phyloP scores from a whole-genome alignment of 257 asterid genomes.

The Parsonsia alboflavescens region DNA sequence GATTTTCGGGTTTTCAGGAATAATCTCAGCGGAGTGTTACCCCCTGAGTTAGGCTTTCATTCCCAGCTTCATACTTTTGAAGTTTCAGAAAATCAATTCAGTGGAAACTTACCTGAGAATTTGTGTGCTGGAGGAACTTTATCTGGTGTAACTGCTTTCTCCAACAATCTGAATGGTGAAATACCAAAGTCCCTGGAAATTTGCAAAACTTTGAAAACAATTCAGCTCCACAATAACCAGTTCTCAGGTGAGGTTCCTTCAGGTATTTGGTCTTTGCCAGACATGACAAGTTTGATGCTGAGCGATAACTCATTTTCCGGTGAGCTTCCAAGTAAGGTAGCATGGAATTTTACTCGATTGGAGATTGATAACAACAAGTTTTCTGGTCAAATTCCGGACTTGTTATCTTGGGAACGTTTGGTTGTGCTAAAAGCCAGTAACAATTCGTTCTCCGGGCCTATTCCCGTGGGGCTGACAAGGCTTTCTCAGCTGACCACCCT shows the following conservation, averaged over 20 bases:
- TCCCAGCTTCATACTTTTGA: conserved; percentile 61
- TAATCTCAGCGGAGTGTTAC: conserved; percentile 53
- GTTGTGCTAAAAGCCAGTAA: conserved; percentile 61
- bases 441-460: conserved; percentile 53
- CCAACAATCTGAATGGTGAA: conserved; percentile 58
- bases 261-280: conserved; percentile 44
- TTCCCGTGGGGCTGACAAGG: conserved; percentile 54
- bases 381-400: conserved; percentile 53
- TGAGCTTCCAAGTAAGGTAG: conserved; percentile 46
- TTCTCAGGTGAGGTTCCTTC: conserved; percentile 67
- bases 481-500: conserved; percentile 46
- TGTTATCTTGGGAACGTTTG: conserved; percentile 53
- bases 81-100: conserved; percentile 58
- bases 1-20: conserved; percentile 47
- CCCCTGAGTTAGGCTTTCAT: conserved; percentile 60
- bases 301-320: conserved; percentile 63
- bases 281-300: conserved; percentile 55
- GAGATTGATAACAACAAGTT: conserved; percentile 65
- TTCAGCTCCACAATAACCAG: conserved; percentile 51
- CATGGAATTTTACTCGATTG: conserved; percentile 56
- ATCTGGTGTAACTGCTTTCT: conserved; percentile 51
- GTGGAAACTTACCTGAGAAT: conserved; percentile 61
- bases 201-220: conserved; percentile 44
- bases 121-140: conserved; percentile 57
- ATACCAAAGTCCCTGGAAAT: conserved; percentile 57